phyloP scores from a whole-genome alignment of 805 yeast species.

The Yamadazyma endophytica region DNA sequence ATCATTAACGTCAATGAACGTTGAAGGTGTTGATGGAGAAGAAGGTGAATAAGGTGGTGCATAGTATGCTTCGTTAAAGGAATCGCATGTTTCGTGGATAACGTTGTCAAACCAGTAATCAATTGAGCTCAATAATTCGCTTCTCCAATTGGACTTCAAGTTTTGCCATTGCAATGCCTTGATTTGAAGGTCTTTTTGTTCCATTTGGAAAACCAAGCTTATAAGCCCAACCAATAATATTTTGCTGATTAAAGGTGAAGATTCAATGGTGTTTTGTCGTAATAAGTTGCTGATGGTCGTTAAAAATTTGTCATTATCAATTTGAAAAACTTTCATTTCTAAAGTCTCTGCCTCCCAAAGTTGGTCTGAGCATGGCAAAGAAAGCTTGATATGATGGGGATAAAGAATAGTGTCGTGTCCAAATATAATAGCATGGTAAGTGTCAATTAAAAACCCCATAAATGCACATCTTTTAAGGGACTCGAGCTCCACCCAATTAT shows the following conservation, averaged over 20 bases:
- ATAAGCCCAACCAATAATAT: slow-evolving; percentile 13
- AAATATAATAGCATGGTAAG: slow-evolving; percentile 25
- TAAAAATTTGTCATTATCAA: slow-evolving; percentile 16
- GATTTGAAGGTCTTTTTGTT: slow-evolving; percentile 14
- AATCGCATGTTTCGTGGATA: slow-evolving; percentile 16
- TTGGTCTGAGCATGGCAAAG: slow-evolving; percentile 18
- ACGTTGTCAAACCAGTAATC: slow-evolving; percentile 18
- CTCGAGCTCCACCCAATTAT: slow-evolving; percentile 30
- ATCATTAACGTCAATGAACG: slow-evolving; percentile 11
- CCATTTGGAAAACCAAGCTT: slow-evolving; percentile 13
- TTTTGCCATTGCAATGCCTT: slow-evolving; percentile 13
- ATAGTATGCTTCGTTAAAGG: slow-evolving; percentile 11
- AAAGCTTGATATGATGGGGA: slow-evolving; percentile 20
- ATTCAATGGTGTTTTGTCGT: slow-evolving; percentile 12
- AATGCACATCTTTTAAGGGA: slow-evolving; percentile 23
- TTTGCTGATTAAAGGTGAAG: slow-evolving; percentile 13
- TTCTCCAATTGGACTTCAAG: slow-evolving; percentile 14
- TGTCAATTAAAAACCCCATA: slow-evolving; percentile 29
- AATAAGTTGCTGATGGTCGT: slow-evolving; percentile 14
- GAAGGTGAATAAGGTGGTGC: slow-evolving; percentile 4
- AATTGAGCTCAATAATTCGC: slow-evolving; percentile 15
- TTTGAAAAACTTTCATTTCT: slow-evolving; percentile 8
- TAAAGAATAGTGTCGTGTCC: slow-evolving; percentile 19
- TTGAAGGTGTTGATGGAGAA: not conserved
- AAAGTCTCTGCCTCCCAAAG: slow-evolving; percentile 17